Base-by-base conservation (phyloP, 345 rosid genomes). In the Lepidium africanum region DNA sequence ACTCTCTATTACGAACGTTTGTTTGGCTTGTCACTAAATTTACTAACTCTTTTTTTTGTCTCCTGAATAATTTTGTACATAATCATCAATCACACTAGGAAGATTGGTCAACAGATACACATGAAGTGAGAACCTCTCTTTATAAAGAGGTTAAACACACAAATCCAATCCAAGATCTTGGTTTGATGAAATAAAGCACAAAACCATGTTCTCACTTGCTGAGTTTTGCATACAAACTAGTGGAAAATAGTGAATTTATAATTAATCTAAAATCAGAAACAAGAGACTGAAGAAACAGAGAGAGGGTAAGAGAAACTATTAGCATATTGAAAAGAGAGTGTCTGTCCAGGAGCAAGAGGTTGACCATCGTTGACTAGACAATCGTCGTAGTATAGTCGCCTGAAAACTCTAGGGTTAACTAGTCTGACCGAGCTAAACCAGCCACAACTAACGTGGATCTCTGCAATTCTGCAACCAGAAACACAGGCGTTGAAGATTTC, bases 391-490 rank as follows among this genome's bases (percentile, higher is more conserved):
- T 10, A 0, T 6, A 87, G 39, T 64, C 91, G 75, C 58, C 81
- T 73, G 71, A 87, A 90, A 12, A 84, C 80, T 10, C 67, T 51
- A 11, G 96, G 94, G 60, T 83, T 87, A 36, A 90, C 69, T 54
- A 87, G 30, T 50, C 79, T 60, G 9, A 76, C 87, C 0, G 96
- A 86, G 73, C 91, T 84, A 63, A 90, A 87, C 94, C 88, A 85
- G 48, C 90, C 90, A 16, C 87, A 87, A 23, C 64, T 81, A 15
- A 91, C 80, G 55, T 91, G 97, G 56, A 91, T 87, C 79, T 88
- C 67, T 48, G 79, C 63, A 38, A 91, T 83, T 42, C 74, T 73
- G 62, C 91, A 85, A 11, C 78, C 89, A 0, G 92, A 86, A 52
- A 39, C 80, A 55, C 89, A 79, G 0, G 52, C 35, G 61, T 87